Base-by-base conservation (phyloP, 495 filamentous ascomycete genomes). In the Aspergillus cavernicola region DNA sequence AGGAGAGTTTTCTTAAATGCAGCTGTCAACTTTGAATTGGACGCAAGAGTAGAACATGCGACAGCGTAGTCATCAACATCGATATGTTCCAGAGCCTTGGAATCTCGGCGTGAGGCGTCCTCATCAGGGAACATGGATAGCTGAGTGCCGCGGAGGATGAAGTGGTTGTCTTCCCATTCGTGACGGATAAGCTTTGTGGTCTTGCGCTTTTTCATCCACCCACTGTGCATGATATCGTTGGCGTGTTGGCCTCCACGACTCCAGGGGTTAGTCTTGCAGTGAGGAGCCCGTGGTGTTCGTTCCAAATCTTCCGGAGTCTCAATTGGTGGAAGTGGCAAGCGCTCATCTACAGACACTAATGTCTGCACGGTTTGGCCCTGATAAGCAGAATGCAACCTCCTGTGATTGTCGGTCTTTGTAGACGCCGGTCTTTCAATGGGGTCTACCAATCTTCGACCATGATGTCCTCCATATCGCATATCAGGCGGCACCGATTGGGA, bases 21-120 rank as follows among this genome's bases (percentile, higher is more conserved):
- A 8, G 91, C 86, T 42, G 85, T 85, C 56, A 97, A 74, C 71
- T 96, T 96, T 40, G 80, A 86, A 53, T 73, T 84, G 3, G 82
- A 80, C 0, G 84, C 82, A 0, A 87, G 64, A 3, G 84, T 85
- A 1, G 88, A 90, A 75, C 92, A 97, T 0, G 90, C 91, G 31
- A 98, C 90, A 29, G 89, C 86, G 70, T 95, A 97, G 67, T 96
- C 89, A 61, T 97, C 92, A 31, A 98, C 87, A 67, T 98, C 89
- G 54, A 98, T 89, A 60, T 82, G 85, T 61, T 96, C 89, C 22
- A 92, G 79, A 3, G 87, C 86, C 5, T 62, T 59, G 0, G 67
- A 71, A 19, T 64, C 31, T 29, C 74, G 72, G 53, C 76, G 69
- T 37, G 78, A 55, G 50, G 71, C 67, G 43, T 69, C 65, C 32